Evolutionary conservation across 129 eudicot genomes (phyloP), one percentile per base, ranked within the genome.

Genomic region (Daucus carota): DNA sequence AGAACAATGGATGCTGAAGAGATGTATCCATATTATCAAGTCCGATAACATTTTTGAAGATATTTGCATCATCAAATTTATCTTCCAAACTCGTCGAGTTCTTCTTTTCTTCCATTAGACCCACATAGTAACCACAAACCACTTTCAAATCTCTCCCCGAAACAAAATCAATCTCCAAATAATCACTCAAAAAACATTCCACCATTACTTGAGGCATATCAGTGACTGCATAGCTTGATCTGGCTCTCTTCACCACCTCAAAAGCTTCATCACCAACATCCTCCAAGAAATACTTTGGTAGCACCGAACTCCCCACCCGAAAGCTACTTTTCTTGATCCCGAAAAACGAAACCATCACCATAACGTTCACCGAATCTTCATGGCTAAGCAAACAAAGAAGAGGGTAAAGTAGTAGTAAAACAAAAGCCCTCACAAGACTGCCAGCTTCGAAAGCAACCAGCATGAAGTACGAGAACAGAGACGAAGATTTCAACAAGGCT

Each of bases 171-270:
- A 88, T 72, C 75, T 84, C 85, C 79, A 92, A 75, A 79, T 88
- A 90, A 70, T 92, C 96, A 74, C 65, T 90, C 77, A 92, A 86
- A 69, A 92, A 92, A 76, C 93, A 62, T 41, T 92, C 96, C 24
- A 92, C 89, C 98, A 90, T 90, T 0, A 90, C 86, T 38, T 70
- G 85, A 78, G 98, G 98, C 87, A 90, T 60, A 78, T 83, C 82
- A 75, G 83, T 90, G 0, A 90, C 88, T 45, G 88, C 96, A 67
- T 84, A 77, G 40, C 48, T 83, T 65, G 60, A 84, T 78, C 72
- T 79, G 13, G 86, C 87, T 76, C 79, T 84, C 12, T 57, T 90
- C 75, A 90, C 59, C 47, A 81, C 85, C 42, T 86, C 83, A 72
- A 86, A 90, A 20, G 88, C 81, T 72, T 90, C 91, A 81, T 42